Conservation (phyloP, 2,329 filamentous ascomycete genomes). For the Myriosclerotinia duriaeana region DNA sequence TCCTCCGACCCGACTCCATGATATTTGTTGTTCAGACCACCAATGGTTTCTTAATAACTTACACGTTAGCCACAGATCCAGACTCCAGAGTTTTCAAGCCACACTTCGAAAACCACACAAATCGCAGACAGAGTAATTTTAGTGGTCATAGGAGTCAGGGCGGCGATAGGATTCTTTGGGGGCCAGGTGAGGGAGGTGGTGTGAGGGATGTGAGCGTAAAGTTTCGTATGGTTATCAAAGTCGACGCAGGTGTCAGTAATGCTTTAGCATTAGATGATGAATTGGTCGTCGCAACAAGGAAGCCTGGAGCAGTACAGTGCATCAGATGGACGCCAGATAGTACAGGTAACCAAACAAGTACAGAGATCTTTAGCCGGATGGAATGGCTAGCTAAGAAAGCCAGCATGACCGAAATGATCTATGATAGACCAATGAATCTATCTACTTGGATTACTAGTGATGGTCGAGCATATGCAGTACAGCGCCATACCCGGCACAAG, state of each 20-base stretch:
- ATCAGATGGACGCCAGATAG: constrained; percentile 91
- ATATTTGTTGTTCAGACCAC: constrained; percentile 89
- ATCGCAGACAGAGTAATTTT: constrained; percentile 61
- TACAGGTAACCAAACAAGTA: constrained; percentile 79
- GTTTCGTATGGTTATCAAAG: constrained; percentile 96
- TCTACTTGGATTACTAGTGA: constrained; percentile 89
- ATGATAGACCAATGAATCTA: constrained; percentile 95
- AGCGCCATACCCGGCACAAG: constrained; percentile 57
- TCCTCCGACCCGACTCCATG: constrained; percentile 86
- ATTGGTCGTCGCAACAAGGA: constrained; percentile 84
- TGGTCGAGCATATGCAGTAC: constrained; percentile 86
- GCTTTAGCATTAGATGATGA: constrained; percentile 90
- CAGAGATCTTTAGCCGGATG: constrained; percentile 86
- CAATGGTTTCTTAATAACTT: constrained; percentile 87
- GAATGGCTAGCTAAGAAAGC: constrained; percentile 78
- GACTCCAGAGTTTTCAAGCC: constrained; percentile 82
- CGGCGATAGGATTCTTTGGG: constrained; percentile 65
- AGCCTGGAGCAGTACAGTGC: constrained; percentile 92
- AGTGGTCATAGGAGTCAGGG: constrained; percentile 48
- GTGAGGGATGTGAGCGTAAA: constrained; percentile 85
- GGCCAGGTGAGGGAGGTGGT: constrained; percentile 77
- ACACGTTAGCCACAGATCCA: constrained; percentile 82
- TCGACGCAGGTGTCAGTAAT: constrained; percentile 89
- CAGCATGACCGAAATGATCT: constrained; percentile 78
- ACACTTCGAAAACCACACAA: constrained; percentile 68